A percentile compares a stretch with the other conserved stretches of the same genome.
These are phyloP conservation scores for Colletotrichum phormii DNA, from an alignment of 2,329 filamentous ascomycete genomes.

Conservation along the genomic window DNA sequence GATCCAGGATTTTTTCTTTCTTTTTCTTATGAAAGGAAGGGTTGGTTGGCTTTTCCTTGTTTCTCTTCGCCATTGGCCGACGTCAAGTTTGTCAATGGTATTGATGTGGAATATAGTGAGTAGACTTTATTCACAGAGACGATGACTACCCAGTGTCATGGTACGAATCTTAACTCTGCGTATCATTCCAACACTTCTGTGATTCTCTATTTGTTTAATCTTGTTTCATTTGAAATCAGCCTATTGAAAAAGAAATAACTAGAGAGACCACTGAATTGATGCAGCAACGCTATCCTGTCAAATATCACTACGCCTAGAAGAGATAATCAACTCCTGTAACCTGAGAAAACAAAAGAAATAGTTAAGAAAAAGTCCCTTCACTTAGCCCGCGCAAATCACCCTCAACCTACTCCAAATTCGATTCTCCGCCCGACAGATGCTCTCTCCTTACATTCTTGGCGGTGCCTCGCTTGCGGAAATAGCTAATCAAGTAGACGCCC, in stretches of 20 bases:
- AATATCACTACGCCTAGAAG: neutral
- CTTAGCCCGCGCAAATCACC: neutral
- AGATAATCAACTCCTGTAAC: neutral
- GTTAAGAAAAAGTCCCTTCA: neutral
- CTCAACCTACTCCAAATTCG: neutral
- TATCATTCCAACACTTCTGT: no score
- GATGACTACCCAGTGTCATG: neutral
- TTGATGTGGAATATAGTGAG: neutral
- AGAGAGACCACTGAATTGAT: neutral
- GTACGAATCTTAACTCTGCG: no score
- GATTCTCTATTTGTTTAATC: no score
- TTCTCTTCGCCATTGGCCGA: neutral
- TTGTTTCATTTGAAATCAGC: no score
- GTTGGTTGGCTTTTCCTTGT: neutral
- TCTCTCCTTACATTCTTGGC: neutral
- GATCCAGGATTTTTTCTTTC: neutral
- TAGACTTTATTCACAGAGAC: neutral
- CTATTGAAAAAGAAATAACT: no score
- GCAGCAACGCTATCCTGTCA: neutral
- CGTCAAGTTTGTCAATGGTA: neutral
- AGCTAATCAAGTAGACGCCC: conserved; percentile 45
- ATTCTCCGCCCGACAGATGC: conserved; percentile 5
- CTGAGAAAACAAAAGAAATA: neutral
- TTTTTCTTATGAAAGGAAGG: no score
- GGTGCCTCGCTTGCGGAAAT: conserved; percentile 4